These are phyloP conservation scores for Dendrocalamus latiflorus DNA, from an alignment of 202 grass and related monocot genomes.

Conservation along the genomic window DNA sequence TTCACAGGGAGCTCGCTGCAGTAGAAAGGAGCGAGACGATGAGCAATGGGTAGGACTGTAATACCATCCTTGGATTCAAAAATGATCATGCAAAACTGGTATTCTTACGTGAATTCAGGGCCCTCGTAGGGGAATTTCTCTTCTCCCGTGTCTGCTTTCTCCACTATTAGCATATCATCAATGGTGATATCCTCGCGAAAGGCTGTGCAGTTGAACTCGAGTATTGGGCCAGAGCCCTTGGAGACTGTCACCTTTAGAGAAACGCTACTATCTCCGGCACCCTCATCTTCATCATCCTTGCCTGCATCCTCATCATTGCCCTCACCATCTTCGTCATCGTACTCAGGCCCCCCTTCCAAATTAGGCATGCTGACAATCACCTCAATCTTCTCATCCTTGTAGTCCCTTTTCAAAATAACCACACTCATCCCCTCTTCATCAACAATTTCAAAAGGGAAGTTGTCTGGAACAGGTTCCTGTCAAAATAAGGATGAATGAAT, in stretches of 20 bases:
- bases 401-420: slow-evolving; percentile 52
- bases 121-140: slow-evolving; percentile 74
- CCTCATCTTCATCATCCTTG: slow-evolving; percentile 9
- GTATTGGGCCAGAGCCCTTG: slow-evolving; percentile 49
- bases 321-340: slow-evolving; percentile 32
- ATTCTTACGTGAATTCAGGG: slow-evolving; percentile 77
- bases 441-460: slow-evolving; percentile 70
- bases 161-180: slow-evolving; percentile 72
- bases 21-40: not conserved
- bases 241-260: slow-evolving; percentile 65
- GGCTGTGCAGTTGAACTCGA: slow-evolving; percentile 84
- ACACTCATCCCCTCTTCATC: slow-evolving; percentile 64
- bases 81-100: not conserved
- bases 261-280: slow-evolving; percentile 43
- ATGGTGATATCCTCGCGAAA: slow-evolving; percentile 82
- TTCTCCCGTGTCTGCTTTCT: slow-evolving; percentile 28
- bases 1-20: slow-evolving; percentile 87
- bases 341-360: slow-evolving; percentile 62
- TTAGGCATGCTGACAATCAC: slow-evolving; percentile 73
- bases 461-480: slow-evolving; percentile 53
- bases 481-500: not conserved
- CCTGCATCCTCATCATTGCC: not conserved
- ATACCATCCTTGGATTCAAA: not conserved
- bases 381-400: slow-evolving; percentile 68
- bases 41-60: not conserved